These are phyloP conservation scores for Davidsoniella neocaledoniae DNA, from an alignment of 2,329 filamentous ascomycete genomes.

Conservation along the genomic window DNA sequence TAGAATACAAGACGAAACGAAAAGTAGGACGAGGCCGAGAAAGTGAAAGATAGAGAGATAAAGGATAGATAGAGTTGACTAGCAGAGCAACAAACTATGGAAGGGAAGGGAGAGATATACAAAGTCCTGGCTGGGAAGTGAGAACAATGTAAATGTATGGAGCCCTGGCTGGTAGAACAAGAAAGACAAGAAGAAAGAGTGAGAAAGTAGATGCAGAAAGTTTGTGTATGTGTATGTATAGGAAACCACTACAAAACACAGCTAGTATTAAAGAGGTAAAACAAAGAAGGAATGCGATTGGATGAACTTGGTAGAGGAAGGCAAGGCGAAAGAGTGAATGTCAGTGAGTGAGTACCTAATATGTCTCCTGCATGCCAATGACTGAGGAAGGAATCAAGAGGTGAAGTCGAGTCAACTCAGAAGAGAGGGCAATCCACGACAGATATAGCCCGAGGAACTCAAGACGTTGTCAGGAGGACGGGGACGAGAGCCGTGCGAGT, in stretches of 20 bases:
- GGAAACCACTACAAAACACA: too few species aligned
- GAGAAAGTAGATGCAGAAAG: background rate
- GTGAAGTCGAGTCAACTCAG: background rate
- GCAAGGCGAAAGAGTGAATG: conserved; percentile 7
- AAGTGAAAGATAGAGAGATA: conserved; percentile 1
- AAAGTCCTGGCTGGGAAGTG: background rate
- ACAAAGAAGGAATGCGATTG: conserved; percentile 5
- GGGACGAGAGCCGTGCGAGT: background rate
- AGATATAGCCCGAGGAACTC: conserved; percentile 6
- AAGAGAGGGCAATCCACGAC: conserved; percentile 1
- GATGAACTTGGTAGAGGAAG: conserved; percentile 1
- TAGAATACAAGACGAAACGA: background rate
- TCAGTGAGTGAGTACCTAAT: conserved; percentile 4
- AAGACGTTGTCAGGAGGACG: background rate
- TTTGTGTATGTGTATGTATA: too few species aligned
- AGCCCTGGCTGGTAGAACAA: background rate
- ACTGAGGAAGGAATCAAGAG: conserved; percentile 5
- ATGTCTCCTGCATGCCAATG: conserved; percentile 7
- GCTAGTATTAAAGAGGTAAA: conserved; percentile 1
- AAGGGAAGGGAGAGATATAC: too few species aligned
- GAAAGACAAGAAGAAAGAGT: background rate
- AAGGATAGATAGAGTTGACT: background rate
- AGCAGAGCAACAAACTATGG: too few species aligned
- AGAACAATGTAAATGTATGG: too few species aligned
- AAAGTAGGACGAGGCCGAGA: background rate